Percentiles rank a stretch among this genome's conserved stretches.
These are phyloP conservation scores for Penicillium canescens DNA, from an alignment of 495 filamentous ascomycete genomes.

Conservation along the genomic window DNA sequence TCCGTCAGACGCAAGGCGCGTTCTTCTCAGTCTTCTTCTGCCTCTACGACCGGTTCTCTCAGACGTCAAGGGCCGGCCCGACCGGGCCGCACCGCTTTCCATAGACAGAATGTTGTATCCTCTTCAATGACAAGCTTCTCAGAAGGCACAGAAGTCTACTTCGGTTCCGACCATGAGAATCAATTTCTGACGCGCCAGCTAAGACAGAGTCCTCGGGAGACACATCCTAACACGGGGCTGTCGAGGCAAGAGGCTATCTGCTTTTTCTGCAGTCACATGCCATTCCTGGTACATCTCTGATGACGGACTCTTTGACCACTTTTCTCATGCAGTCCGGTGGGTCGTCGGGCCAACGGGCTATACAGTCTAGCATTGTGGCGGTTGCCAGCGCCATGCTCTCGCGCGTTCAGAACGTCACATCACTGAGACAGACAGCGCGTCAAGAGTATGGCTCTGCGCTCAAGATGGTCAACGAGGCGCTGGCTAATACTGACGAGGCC, in stretches of 20 bases:
- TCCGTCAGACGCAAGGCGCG: slow-evolving; percentile 11
- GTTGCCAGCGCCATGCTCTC: slow-evolving; percentile 5
- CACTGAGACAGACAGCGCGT: slow-evolving; percentile 10
- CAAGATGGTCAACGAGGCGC: slow-evolving; percentile 16
- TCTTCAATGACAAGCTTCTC: too few relatives aligned
- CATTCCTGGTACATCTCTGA: neutral
- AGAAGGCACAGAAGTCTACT: too few relatives aligned
- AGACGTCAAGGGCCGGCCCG: too few relatives aligned
- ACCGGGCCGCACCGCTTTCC: too few relatives aligned
- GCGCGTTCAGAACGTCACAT: neutral
- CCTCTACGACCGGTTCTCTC: neutral
- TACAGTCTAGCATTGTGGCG: slow-evolving; percentile 1
- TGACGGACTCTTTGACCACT: slow-evolving; percentile 4
- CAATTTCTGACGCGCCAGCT: too few relatives aligned
- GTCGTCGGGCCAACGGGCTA: slow-evolving; percentile 1
- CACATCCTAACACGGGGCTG: neutral
- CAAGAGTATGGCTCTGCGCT: slow-evolving; percentile 21
- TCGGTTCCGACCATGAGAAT: too few relatives aligned
- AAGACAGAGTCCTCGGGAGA: neutral
- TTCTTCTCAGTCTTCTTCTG: neutral
- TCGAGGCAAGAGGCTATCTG: slow-evolving; percentile 3
- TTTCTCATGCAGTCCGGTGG: neutral
- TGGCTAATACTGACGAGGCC: slow-evolving; percentile 12
- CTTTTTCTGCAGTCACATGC: slow-evolving; percentile 6
- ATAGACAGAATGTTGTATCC: too few relatives aligned